Evolutionary conservation across 495 filamentous ascomycete species (phyloP), one percentile per base, ranked within the genome.

Genomic region (Tuber borchii): DNA sequence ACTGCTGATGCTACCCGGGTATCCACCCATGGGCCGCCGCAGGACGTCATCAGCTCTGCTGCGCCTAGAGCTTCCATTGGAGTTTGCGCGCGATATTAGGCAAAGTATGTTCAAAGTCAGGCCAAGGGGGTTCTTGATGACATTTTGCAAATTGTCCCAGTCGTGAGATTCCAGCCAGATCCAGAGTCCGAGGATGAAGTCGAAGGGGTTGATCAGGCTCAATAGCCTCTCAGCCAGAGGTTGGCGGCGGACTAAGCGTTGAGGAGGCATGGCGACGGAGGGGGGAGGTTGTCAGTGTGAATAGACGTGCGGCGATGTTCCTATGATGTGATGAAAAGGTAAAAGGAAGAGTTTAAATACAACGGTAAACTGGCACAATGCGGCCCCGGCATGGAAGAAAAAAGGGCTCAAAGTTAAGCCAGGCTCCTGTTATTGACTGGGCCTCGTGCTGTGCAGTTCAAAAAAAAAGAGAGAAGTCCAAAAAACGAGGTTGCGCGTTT

Each of bases 91-190:
- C 37, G 94, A 92, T 68, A 98, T 84, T 46, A 97, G 85, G 84
- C 97, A 96, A 34, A 91, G 78, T 22, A 96, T 79, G 82, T 98
- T 97, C 77, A 94, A 85, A 1, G 77, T 84, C 37, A 97, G 77
- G 0, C 93, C 95, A 40, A 97, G 85, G 46, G 92, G 88, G 2
- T 88, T 87, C 20, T 92, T 92, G 85, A 92, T 91, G 31, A 88
- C 84, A 77, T 93, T 92, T 75, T 90, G 87, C 74, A 88, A 86
- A 71, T 94, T 91, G 79, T 97, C 92, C 92, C 93, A 97, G 72
- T 96, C 93, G 78, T 91, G 88, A 1, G 91, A 91, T 81, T 97
- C 93, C 75, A 97, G 87, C 84, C 95, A 91, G 80, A 97, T 94
- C 1, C 93, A 96, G 3, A 97, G 84, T 90, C 92, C 95, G 34